Evolutionary conservation across 176 grass and related monocot species (phyloP).

Genomic region (Canna indica): DNA sequence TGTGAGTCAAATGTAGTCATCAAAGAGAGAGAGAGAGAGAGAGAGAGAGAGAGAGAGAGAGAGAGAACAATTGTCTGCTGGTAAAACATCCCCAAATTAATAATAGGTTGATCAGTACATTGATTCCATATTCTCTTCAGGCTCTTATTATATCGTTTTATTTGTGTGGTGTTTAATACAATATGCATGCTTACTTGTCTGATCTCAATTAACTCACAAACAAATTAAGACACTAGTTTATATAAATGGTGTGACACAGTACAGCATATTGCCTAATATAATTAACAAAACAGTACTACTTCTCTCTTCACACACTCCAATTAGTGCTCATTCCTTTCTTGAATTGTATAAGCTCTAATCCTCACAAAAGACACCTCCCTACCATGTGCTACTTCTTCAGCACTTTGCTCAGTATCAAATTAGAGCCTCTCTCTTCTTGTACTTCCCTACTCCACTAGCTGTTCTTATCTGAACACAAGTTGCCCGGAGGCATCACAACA

Average conservation of each 20-base stretch:
- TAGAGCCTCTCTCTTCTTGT: neutral
- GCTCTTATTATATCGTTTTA: no score
- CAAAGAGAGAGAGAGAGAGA: no score
- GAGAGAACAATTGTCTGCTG: neutral
- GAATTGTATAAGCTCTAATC: neutral
- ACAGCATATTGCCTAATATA: no score
- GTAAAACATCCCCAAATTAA: neutral
- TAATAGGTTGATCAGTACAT: neutral
- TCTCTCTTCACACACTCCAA: neutral
- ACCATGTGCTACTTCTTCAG: neutral
- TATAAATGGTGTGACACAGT: no score
- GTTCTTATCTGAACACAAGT: neutral
- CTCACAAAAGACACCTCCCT: neutral
- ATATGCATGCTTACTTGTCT: neutral
- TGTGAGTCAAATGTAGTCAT: no score
- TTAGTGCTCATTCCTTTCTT: neutral
- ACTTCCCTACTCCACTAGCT: slow-evolving; percentile 7
- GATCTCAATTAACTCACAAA: neutral
- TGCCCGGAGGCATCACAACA: neutral
- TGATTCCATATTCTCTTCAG: neutral
- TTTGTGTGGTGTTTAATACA: neutral
- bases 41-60: no score
- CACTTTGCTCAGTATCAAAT: neutral
- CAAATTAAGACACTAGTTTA: no score
- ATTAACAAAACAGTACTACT: neutral